Evolutionary conservation across 768 basidiomycete species (phyloP).

Genomic region (Leucosporidium creatinivorum): DNA sequence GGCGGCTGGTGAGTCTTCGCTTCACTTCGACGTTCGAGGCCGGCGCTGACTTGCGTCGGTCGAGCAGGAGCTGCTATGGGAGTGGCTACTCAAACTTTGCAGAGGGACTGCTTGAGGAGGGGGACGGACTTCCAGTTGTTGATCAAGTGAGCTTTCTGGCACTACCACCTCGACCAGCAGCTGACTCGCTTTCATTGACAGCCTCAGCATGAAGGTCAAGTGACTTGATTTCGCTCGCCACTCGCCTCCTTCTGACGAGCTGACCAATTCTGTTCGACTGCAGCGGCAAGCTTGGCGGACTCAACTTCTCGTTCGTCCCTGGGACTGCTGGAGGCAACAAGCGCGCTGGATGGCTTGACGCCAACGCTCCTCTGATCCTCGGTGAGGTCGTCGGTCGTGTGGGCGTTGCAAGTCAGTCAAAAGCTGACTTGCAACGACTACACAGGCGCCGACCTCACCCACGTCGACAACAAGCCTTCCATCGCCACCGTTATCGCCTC

Average conservation of each 20-base stretch:
- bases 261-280: not conserved
- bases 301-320: not conserved
- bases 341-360: not conserved
- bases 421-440: not conserved
- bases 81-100: constrained; percentile 14
- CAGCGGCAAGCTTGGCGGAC: constrained; percentile 8
- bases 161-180: too few relatives aligned
- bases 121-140: not conserved
- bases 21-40: not conserved
- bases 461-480: constrained; percentile 15
- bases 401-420: too few relatives aligned
- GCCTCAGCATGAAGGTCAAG: constrained; percentile 7
- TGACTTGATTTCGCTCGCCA: not conserved
- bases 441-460: constrained; percentile 15
- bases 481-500: constrained; percentile 11
- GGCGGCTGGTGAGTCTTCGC: not conserved
- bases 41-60: not conserved
- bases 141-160: constrained; percentile 9
- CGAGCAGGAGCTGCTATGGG: not conserved
- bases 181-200: not conserved
- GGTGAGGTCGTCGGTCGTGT: not conserved
- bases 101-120: not conserved
- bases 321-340: not conserved
- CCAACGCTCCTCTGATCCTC: constrained; percentile 4
- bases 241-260: too few relatives aligned